A percentile compares a stretch with the other conserved stretches of the same genome.
phyloP scores from a whole-genome alignment of 345 rosid genomes.

The Populus ilicifolia region DNA sequence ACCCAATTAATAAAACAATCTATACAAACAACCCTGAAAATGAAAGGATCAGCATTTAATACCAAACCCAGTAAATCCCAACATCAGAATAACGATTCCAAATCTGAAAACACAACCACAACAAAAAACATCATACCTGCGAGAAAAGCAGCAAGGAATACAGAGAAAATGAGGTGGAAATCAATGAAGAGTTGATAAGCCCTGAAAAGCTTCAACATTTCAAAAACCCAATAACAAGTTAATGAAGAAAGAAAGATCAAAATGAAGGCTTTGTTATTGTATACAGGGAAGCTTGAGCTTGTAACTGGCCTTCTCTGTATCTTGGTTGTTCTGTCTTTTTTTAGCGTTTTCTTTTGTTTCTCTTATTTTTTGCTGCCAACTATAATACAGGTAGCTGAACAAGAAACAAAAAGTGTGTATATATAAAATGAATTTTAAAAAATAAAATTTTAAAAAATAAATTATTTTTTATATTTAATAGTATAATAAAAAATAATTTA shows the following conservation, averaged over 20 bases:
- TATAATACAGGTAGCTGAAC: neutral
- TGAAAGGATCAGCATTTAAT: neutral
- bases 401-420: neutral
- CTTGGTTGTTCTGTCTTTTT: neutral
- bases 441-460: too few relatives aligned
- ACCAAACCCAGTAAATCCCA: neutral
- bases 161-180: constrained; percentile 23
- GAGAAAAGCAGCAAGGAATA: constrained; percentile 26
- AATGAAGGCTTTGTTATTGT: too few relatives aligned
- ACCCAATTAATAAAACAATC: neutral
- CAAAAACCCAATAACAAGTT: neutral
- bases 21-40: neutral
- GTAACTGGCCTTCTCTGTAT: neutral
- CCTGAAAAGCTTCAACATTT: constrained; percentile 41
- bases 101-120: neutral
- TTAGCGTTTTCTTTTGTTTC: neutral
- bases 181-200: constrained; percentile 34
- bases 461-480: too few relatives aligned
- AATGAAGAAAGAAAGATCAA: neutral
- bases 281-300: neutral
- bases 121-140: constrained; percentile 12
- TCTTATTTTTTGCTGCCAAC: neutral
- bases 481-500: too few relatives aligned
- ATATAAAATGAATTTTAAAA: too few relatives aligned
- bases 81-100: neutral